phyloP scores from a whole-genome alignment of 495 filamentous ascomycete species.

The Penicillium goetzii region DNA sequence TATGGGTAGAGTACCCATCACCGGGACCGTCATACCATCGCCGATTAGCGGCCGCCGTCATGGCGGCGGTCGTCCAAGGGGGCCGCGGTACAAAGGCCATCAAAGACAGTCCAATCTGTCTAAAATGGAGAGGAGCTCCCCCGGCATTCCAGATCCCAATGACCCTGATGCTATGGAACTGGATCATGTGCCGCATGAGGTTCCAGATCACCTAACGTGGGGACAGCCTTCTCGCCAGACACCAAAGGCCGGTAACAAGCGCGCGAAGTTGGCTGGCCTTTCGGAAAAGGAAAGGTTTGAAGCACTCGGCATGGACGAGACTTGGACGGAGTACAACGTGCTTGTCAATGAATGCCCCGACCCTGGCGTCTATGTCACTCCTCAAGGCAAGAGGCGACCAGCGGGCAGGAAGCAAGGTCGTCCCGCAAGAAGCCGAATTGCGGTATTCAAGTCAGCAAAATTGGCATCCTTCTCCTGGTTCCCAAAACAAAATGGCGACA shows the following conservation, averaged over 20 bases:
- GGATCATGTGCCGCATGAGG: background rate
- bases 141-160: background rate
- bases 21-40: slow-evolving; percentile 3
- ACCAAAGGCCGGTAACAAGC: slow-evolving; percentile 22
- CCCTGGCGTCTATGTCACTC: slow-evolving; percentile 57
- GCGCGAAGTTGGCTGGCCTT: slow-evolving; percentile 32
- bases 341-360: slow-evolving; percentile 42
- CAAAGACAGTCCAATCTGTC: background rate
- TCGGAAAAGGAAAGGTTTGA: slow-evolving; percentile 44
- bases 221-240: background rate
- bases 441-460: slow-evolving; percentile 53
- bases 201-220: slow-evolving; percentile 5
- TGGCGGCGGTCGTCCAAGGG: slow-evolving; percentile 15
- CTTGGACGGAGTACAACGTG: slow-evolving; percentile 50
- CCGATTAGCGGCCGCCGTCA: background rate
- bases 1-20: background rate
- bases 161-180: background rate
- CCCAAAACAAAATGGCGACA: slow-evolving; percentile 2
- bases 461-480: slow-evolving; percentile 48
- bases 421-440: slow-evolving; percentile 52
- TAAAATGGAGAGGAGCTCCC: slow-evolving; percentile 10
- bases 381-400: slow-evolving; percentile 49
- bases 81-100: background rate
- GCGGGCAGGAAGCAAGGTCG: slow-evolving; percentile 52
- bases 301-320: slow-evolving; percentile 48